A percentile compares a stretch with the other conserved stretches of the same genome.
Conservation (phyloP, 495 filamentous ascomycete species). For the Penicillium simplicissimum region DNA sequence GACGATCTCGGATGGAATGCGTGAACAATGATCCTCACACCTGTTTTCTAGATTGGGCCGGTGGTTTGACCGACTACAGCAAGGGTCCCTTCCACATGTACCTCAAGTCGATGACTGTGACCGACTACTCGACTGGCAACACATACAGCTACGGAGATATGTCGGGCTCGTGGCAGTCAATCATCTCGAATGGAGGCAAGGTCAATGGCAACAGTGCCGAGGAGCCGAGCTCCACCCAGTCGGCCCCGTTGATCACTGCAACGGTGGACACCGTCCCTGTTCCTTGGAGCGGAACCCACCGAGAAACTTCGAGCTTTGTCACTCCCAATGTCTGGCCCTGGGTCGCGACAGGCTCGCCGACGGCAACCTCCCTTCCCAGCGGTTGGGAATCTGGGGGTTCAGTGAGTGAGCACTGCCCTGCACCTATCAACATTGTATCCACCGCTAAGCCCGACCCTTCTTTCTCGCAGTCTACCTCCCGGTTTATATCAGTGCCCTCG, state of each 20-base stretch:
- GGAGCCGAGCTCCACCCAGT: conserved; percentile 38
- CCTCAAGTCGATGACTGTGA: conserved; percentile 71
- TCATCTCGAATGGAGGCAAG: conserved; percentile 71
- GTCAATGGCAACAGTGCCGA: conserved; percentile 54
- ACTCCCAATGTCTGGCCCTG: conserved; percentile 64
- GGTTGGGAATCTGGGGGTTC: conserved; percentile 69
- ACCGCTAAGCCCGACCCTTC: conserved; percentile 14
- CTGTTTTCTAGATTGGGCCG: conserved; percentile 67
- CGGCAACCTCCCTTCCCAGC: conserved; percentile 54
- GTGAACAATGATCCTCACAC: not conserved
- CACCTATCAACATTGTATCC: conserved; percentile 16
- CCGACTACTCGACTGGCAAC: conserved; percentile 88
- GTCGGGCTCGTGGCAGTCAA: conserved; percentile 76
- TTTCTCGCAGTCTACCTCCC: conserved; percentile 46
- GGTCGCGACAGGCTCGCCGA: conserved; percentile 49
- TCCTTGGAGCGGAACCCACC: conserved; percentile 66
- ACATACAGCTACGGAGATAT: conserved; percentile 77
- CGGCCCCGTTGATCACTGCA: conserved; percentile 56
- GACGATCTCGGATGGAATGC: not conserved
- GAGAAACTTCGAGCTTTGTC: conserved; percentile 47
- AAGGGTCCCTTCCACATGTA: conserved; percentile 83
- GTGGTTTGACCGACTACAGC: conserved; percentile 76
- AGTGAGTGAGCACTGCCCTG: conserved; percentile 50
- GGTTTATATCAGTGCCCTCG: conserved; percentile 48
- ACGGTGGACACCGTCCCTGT: conserved; percentile 55